These are phyloP conservation scores for Apiospora saccharicola DNA, from an alignment of 2,329 filamentous ascomycete species.

Conservation along the genomic window DNA sequence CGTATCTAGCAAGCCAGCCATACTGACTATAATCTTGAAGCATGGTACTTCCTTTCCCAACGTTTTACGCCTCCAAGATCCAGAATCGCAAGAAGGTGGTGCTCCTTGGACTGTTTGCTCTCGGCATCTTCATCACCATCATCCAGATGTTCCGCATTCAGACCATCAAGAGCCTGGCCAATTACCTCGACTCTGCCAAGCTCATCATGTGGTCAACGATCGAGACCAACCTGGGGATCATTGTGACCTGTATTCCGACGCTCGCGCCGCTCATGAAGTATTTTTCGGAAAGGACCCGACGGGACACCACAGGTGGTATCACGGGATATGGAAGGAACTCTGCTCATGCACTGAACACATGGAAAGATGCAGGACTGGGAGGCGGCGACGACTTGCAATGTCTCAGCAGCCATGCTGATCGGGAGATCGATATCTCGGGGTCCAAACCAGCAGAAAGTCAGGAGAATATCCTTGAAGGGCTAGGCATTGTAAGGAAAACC, in stretches of 20 bases:
- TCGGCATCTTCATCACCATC: constrained; percentile 53
- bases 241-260: constrained; percentile 51
- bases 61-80: constrained; percentile 47
- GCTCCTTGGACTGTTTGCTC: constrained; percentile 39
- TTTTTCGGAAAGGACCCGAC: constrained; percentile 41
- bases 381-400: constrained; percentile 29
- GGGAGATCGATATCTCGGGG: constrained; percentile 16
- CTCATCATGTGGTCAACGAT: constrained; percentile 54
- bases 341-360: constrained; percentile 40
- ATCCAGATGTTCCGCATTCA: constrained; percentile 57
- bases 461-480: background rate
- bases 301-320: constrained; percentile 29
- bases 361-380: constrained; percentile 23
- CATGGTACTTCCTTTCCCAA: constrained; percentile 50
- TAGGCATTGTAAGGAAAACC: constrained; percentile 19
- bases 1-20: background rate
- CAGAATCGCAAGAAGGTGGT: constrained; percentile 50
- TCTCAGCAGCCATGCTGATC: constrained; percentile 10
- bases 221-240: constrained; percentile 54
- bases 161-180: constrained; percentile 52
- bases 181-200: constrained; percentile 52
- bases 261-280: constrained; percentile 49
- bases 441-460: constrained; percentile 1
- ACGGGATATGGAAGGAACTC: constrained; percentile 27
- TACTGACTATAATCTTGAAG: constrained; percentile 34